Evolutionary conservation across 2,329 filamentous ascomycete species (phyloP).

Genomic region (Aspergillus piperis): DNA sequence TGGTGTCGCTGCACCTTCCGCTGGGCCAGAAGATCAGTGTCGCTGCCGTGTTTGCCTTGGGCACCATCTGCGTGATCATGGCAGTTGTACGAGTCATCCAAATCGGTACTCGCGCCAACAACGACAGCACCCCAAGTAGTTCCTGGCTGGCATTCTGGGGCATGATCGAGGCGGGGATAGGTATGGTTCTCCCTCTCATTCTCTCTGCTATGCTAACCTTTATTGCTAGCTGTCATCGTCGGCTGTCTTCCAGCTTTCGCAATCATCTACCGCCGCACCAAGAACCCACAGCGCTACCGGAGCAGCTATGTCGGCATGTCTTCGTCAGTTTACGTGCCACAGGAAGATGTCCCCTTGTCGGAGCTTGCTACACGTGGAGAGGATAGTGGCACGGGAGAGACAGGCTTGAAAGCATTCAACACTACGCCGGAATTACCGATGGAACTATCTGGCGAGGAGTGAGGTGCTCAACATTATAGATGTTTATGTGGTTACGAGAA

Average conservation of each 20-base stretch:
- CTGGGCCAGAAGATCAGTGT: conserved; percentile 2
- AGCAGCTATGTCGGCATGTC: neutral
- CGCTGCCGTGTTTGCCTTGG: neutral
- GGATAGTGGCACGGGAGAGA: neutral
- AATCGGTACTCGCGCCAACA: neutral
- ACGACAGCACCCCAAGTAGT: neutral
- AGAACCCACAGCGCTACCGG: neutral
- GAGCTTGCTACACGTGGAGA: neutral
- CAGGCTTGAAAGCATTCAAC: neutral
- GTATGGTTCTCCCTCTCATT: neutral
- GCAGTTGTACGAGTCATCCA: neutral
- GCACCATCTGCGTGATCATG: conserved; percentile 2
- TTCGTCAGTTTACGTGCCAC: neutral
- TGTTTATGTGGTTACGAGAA: neutral
- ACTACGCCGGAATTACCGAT: neutral
- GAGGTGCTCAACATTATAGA: neutral
- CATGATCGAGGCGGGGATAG: neutral
- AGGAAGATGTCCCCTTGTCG: neutral
- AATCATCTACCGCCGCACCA: neutral
- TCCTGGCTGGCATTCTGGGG: conserved; percentile 1
- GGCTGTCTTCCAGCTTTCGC: neutral
- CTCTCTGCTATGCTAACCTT: neutral
- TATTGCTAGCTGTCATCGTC: neutral
- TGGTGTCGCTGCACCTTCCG: neutral
- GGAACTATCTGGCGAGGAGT: neutral